These are phyloP conservation scores for Beta macrorhiza DNA, from an alignment of 179 eudicot species.

Conservation along the genomic window DNA sequence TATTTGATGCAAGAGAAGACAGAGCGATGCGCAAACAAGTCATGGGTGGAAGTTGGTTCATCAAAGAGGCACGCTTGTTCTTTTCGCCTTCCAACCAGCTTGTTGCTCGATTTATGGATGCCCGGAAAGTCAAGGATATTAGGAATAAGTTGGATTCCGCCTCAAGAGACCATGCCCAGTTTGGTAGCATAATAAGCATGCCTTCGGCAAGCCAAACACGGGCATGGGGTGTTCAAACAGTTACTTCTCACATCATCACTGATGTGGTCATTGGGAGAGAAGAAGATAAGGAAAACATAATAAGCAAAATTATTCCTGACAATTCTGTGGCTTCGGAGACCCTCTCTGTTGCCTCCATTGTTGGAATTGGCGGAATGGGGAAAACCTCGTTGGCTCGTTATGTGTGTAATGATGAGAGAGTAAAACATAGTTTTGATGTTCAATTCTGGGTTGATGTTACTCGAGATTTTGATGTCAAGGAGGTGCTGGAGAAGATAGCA, in stretches of 20 bases:
- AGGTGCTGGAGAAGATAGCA: constrained; percentile 11
- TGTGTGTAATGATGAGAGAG: constrained; percentile 13
- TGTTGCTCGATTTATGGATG: neutral
- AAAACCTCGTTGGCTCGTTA: constrained; percentile 20
- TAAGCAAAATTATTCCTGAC: neutral
- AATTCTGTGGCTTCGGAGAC: too few relatives aligned
- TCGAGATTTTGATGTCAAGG: neutral
- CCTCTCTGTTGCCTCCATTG: constrained; percentile 10
- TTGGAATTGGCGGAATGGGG: constrained; percentile 23
- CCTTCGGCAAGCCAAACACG: neutral
- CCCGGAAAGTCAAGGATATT: constrained; percentile 5
- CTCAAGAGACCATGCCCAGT: neutral
- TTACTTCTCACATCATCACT: neutral
- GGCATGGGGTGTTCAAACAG: neutral
- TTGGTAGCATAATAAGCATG: neutral
- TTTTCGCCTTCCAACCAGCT: too few relatives aligned
- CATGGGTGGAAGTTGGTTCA: too few relatives aligned
- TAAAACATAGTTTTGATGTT: constrained; percentile 9
- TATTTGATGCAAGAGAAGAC: too few relatives aligned
- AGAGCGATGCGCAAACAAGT: too few relatives aligned
- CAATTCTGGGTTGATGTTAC: constrained; percentile 11
- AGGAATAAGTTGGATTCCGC: neutral
- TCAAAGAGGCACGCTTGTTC: too few relatives aligned
- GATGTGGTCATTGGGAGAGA: constrained; percentile 14
- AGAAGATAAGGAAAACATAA: neutral